A percentile compares a stretch with the other conserved stretches of the same genome.
These are phyloP conservation scores for Allantophomopsis lycopodina DNA, from an alignment of 2,329 filamentous ascomycete genomes.

Conservation along the genomic window DNA sequence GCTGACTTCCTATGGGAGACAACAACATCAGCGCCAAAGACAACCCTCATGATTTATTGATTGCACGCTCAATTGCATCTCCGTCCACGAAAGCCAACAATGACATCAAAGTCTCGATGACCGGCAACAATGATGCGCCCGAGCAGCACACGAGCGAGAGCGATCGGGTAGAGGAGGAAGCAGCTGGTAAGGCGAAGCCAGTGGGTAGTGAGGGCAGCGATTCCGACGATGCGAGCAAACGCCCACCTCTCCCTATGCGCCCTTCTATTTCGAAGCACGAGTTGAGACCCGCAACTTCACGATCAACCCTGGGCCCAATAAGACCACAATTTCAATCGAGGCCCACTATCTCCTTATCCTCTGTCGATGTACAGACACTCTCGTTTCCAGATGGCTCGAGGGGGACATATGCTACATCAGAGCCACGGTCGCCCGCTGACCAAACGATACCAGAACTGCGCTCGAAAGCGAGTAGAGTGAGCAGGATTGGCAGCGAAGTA, in stretches of 20 bases:
- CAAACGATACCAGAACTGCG: conserved; percentile 14
- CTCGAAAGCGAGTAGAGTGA: conserved; percentile 9
- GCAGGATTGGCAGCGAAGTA: conserved; percentile 29
- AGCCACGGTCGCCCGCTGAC: conserved; percentile 13
- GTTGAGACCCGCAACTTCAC: conserved; percentile 7
- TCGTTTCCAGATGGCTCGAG: conserved; percentile 57
- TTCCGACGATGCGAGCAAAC: conserved; percentile 18
- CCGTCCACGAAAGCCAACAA: too few relatives aligned
- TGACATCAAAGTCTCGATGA: too few relatives aligned
- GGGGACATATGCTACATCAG: conserved; percentile 42
- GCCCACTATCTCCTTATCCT: conserved; percentile 74
- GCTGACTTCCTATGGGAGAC: too few relatives aligned
- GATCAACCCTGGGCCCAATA: conserved; percentile 8
- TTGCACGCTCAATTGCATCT: too few relatives aligned
- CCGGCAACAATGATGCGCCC: not conserved
- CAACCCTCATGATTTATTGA: too few relatives aligned
- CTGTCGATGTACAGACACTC: conserved; percentile 67
- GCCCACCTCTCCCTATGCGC: conserved; percentile 30
- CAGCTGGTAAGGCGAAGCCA: not conserved
- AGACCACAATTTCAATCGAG: conserved; percentile 35
- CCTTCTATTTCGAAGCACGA: conserved; percentile 18
- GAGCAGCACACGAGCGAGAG: not conserved
- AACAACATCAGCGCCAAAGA: too few relatives aligned
- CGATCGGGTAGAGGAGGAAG: not conserved
- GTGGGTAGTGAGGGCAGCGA: conserved; percentile 1